Conservation (phyloP, 1,284 basidiomycete genomes). For the Ustilago tritici region DNA sequence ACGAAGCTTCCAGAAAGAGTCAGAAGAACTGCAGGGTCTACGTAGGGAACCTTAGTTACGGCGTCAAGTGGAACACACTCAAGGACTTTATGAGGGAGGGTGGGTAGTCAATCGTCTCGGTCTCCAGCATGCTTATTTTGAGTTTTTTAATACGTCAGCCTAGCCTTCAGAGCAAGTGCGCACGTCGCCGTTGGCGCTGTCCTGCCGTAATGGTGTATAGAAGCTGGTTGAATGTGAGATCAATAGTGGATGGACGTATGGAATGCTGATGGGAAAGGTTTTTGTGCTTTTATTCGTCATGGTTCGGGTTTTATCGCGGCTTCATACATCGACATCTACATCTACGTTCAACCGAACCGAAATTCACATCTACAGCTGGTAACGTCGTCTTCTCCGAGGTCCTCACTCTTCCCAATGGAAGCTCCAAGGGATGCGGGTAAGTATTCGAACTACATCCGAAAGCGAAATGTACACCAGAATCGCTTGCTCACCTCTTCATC, state of each 20-base stretch:
- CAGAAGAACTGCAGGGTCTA: slow-evolving; percentile 98
- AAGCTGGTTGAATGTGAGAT: slow-evolving; percentile 10
- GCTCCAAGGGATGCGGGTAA: slow-evolving; percentile 88
- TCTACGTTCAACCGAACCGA: background rate
- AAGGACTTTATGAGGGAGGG: slow-evolving; percentile 72
- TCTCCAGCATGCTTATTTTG: slow-evolving; percentile 16
- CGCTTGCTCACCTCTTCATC: background rate
- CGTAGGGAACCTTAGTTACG: slow-evolving; percentile 96
- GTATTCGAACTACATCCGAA: background rate
- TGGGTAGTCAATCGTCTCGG: slow-evolving; percentile 46
- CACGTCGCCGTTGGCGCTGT: background rate
- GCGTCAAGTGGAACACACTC: slow-evolving; percentile 95
- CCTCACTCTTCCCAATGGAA: slow-evolving; percentile 91
- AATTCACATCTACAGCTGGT: slow-evolving; percentile 53
- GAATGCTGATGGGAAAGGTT: slow-evolving; percentile 46
- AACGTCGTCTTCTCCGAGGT: slow-evolving; percentile 98
- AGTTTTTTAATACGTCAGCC: slow-evolving; percentile 5
- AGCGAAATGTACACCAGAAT: background rate
- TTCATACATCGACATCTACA: background rate
- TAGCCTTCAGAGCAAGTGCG: slow-evolving; percentile 2
- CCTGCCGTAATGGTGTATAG: slow-evolving; percentile 2
- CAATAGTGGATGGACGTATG: slow-evolving; percentile 14
- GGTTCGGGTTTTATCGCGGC: slow-evolving; percentile 17
- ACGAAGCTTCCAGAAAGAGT: slow-evolving; percentile 80
- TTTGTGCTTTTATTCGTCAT: slow-evolving; percentile 34